These are phyloP conservation scores for Phialophora tarda DNA, from an alignment of 2,329 filamentous ascomycete genomes.

Conservation along the genomic window DNA sequence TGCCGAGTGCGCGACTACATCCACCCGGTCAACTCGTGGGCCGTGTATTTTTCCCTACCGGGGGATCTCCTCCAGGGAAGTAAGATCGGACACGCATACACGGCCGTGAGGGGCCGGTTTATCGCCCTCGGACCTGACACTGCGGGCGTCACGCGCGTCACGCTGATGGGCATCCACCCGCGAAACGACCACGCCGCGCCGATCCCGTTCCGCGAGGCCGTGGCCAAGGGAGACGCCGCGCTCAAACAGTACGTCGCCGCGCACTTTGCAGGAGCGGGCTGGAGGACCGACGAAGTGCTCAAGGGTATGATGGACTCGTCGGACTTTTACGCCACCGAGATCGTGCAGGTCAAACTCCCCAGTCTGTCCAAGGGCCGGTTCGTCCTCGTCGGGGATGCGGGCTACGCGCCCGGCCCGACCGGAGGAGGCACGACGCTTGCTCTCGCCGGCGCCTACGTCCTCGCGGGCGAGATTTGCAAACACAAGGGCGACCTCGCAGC, in stretches of 20 bases:
- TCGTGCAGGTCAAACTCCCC: constrained; percentile 45
- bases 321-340: constrained; percentile 54
- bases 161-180: constrained; percentile 26
- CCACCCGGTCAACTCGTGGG: constrained; percentile 36
- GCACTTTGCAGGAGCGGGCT: constrained; percentile 48
- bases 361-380: constrained; percentile 50
- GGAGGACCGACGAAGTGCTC: constrained; percentile 49
- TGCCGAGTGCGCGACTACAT: constrained; percentile 35
- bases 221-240: constrained; percentile 27
- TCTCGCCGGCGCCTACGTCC: constrained; percentile 57
- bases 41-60: constrained; percentile 43
- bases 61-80: constrained; percentile 35
- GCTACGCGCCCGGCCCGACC: constrained; percentile 47
- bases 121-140: constrained; percentile 34
- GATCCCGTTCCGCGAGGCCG: constrained; percentile 7
- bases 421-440: constrained; percentile 47
- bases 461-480: constrained; percentile 57
- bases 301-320: constrained; percentile 39
- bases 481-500: constrained; percentile 43
- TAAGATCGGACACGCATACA: constrained; percentile 32
- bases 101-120: constrained; percentile 18
- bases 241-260: constrained; percentile 43
- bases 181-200: neutral
- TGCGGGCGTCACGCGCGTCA: constrained; percentile 34
- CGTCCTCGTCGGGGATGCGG: constrained; percentile 54